Evolutionary conservation across 169 alveolate genomes (phyloP).

Genomic region (Babesia sp.): DNA sequence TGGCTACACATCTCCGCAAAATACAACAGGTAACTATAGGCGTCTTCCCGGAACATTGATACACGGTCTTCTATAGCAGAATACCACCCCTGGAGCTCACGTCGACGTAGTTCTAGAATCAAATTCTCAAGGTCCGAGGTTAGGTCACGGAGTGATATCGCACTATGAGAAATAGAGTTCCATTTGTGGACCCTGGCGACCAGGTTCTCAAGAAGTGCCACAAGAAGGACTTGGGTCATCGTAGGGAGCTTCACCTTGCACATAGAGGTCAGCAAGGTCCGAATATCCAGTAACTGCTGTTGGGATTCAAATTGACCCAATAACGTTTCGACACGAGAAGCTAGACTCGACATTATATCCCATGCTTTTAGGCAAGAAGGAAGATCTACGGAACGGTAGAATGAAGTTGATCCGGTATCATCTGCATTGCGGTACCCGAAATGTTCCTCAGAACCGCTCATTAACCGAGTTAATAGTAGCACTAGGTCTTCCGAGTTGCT

Average conservation of each 20-base stretch:
- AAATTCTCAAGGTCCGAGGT: slow-evolving; percentile 6
- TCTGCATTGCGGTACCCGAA: slow-evolving; percentile 4
- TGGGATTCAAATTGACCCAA: slow-evolving; percentile 16
- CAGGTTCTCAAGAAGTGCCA: slow-evolving; percentile 36
- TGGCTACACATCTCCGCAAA: slow-evolving; percentile 48
- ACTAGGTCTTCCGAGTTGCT: not conserved
- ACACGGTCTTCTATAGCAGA: slow-evolving; percentile 12
- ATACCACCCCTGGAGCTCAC: slow-evolving; percentile 48
- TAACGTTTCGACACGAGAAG: not conserved
- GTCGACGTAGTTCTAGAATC: slow-evolving; percentile 28
- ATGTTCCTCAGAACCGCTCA: slow-evolving; percentile 26
- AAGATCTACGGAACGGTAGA: slow-evolving; percentile 22
- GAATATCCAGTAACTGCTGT: slow-evolving; percentile 28
- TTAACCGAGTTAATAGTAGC: not conserved
- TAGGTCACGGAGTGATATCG: slow-evolving; percentile 21
- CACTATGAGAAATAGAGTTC: slow-evolving; percentile 42
- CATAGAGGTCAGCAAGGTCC: slow-evolving; percentile 18
- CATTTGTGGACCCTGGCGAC: slow-evolving; percentile 44
- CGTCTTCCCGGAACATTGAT: slow-evolving; percentile 6
- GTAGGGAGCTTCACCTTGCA: slow-evolving; percentile 14
- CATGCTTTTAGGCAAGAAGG: slow-evolving; percentile 12
- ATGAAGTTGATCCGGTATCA: not conserved
- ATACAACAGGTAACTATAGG: slow-evolving; percentile 16
- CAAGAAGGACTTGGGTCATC: slow-evolving; percentile 20
- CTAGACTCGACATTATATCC: slow-evolving; percentile 4